Percentiles rank a stretch among this genome's conserved stretches.
phyloP scores from a whole-genome alignment of 2,329 filamentous ascomycete genomes.

The Cladosporium sp. region DNA sequence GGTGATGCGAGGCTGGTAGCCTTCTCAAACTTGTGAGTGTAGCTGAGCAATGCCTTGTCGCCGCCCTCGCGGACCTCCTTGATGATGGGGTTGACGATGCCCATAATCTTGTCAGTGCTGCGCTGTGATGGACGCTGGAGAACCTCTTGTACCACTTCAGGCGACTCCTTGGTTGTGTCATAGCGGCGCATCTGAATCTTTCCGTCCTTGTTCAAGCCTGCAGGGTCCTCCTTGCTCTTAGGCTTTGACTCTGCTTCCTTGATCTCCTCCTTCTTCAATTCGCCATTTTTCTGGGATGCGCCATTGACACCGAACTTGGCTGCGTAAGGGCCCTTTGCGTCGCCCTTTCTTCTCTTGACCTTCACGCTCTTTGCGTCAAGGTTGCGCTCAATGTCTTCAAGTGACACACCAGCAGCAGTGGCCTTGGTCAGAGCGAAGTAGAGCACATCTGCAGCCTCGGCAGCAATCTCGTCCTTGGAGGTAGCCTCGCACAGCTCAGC shows the following conservation, averaged over 20 bases:
- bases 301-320: constrained; percentile 66
- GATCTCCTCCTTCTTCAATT: constrained; percentile 35
- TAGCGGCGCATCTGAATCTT: constrained; percentile 81
- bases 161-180: constrained; percentile 61
- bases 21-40: constrained; percentile 98
- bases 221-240: constrained; percentile 49
- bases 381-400: constrained; percentile 87
- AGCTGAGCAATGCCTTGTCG: constrained; percentile 82
- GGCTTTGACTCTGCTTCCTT: constrained; percentile 52
- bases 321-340: constrained; percentile 91
- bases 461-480: constrained; percentile 77
- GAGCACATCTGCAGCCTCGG: constrained; percentile 90
- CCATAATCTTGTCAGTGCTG: constrained; percentile 89
- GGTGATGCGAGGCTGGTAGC: constrained; percentile 85
- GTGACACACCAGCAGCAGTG: constrained; percentile 72
- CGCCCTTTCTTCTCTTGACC: constrained; percentile 86
- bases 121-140: constrained; percentile 88
- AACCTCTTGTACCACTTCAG: constrained; percentile 64
- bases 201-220: constrained; percentile 44
- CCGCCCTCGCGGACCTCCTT: constrained; percentile 78
- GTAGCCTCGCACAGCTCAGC: constrained; percentile 88
- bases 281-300: constrained; percentile 20
- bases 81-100: constrained; percentile 87
- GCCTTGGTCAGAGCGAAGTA: constrained; percentile 95
- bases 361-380: constrained; percentile 93